Percentiles rank a stretch among this genome's conserved stretches.
Evolutionary conservation across 345 rosid genomes (phyloP).

Genomic region (Lepidium aucheri): DNA sequence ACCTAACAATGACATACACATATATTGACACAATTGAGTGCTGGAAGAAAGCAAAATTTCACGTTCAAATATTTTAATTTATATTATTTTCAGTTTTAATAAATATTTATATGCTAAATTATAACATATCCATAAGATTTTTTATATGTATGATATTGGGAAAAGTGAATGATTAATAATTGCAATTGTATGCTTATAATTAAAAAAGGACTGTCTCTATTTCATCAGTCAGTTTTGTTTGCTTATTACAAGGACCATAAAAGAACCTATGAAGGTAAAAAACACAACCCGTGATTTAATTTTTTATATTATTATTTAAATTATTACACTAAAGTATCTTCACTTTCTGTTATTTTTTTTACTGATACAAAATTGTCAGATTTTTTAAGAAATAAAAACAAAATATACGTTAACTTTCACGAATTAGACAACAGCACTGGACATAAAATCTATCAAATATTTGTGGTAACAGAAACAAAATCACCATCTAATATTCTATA

Average conservation of each 20-base stretch:
- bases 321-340: constrained; percentile 1
- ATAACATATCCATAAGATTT: constrained; percentile 8
- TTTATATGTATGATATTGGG: constrained; percentile 1
- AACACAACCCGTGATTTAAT: constrained; percentile 22
- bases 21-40: constrained; percentile 14
- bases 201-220: constrained; percentile 17
- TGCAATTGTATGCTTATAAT: constrained; percentile 26
- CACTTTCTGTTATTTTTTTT: not conserved
- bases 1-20: constrained; percentile 21
- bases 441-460: constrained; percentile 6
- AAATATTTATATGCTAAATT: not conserved
- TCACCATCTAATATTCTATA: not conserved
- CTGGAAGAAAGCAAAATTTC: constrained; percentile 29
- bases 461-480: constrained; percentile 12
- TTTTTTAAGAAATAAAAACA: not conserved
- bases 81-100: not conserved
- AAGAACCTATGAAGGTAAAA: constrained; percentile 17
- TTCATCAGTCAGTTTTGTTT: constrained; percentile 23
- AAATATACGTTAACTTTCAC: constrained; percentile 25
- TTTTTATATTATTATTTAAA: not conserved
- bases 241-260: not conserved
- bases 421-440: constrained; percentile 7
- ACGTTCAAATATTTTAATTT: not conserved
- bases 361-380: constrained; percentile 11
- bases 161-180: constrained; percentile 8